Base-by-base conservation (phyloP, 148 eudicot species). In the Heliamphora exappendiculata region DNA sequence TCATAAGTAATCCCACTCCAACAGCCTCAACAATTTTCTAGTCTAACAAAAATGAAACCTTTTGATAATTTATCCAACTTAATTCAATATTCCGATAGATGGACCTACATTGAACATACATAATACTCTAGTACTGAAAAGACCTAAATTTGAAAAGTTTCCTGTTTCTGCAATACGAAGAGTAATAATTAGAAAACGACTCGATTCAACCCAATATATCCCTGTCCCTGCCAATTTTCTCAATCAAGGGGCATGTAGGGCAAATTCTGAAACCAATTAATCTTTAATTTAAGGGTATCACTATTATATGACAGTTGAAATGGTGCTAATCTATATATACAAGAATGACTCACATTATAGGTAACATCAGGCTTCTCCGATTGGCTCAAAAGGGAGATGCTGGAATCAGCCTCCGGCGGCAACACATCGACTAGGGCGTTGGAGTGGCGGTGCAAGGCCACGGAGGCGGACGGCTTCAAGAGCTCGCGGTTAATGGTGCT, bases 401-500 rank as follows among this genome's bases (percentile, higher is more conserved):
- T 86, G 0, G 85, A 86, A 74, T 86, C 89, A 10, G 89, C 89
- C 45, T 86, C 87, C 7, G 87, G 87, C 1, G 89, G 89, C 75
- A 86, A 59, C 6, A 86, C 87, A 68, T 86, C 89, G 44, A 86
- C 89, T 9, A 84, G 83, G 5, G 89, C 87, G 82, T 86, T 86
- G 2, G 89, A 84, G 45, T 86, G 89, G 16, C 87, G 87, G 24
- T 84, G 88, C 53, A 84, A 82, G 14, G 89, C 89, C 1, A 84
- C 89, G 19, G 82, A 87, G 7, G 98, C 92, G 0, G 90, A 82
- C 1, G 98, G 96, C 78, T 91, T 93, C 47, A 93, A 74, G 42
- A 87, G 74, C 78, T 93, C 98, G 0, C 96, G 80, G 65, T 93
- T 91, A n/a, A 93, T 89, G 0, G 98, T 93, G 64, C 96, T 91